Base-by-base conservation (phyloP, 2,329 filamentous ascomycete genomes). In the Exophiala spinifera region DNA sequence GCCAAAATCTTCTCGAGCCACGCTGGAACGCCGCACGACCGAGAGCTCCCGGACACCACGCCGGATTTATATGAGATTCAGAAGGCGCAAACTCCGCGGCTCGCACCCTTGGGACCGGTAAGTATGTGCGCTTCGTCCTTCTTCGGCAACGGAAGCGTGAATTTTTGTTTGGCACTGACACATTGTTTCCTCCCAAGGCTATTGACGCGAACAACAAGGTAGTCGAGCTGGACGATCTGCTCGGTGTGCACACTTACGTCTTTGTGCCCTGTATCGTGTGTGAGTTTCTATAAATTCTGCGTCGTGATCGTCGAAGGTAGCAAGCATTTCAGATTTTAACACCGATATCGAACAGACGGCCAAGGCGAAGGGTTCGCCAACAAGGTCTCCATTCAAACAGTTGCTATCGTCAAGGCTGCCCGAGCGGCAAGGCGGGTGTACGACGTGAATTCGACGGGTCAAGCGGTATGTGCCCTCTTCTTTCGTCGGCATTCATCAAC, bases 261-360 rank as follows among this genome's bases (percentile, higher is more conserved):
- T 80, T 81, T 61, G 67, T 66, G 0, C 79, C 78, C 1, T 80
- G 78, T 59, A 74, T 81, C 33, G 79, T 81, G 11, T 80, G 46
- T 49, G 34, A 49, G 46, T 40, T 40, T 49, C 28, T 34, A 11
- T 28, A n/a, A n/a, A n/a, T n/a, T n/a, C n/a, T n/a, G n/a, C n/a
- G n/a, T n/a, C n/a, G n/a, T n/a, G n/a, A n/a, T n/a, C n/a, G n/a
- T n/a, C n/a, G n/a, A n/a, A n/a, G n/a, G n/a, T n/a, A n/a, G n/a
- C n/a, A n/a, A n/a, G n/a, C n/a, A n/a, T n/a, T n/a, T n/a, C n/a
- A n/a, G n/a, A n/a, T n/a, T n/a, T n/a, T 31, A 31, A 31, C 28
- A 31, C 28, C 10, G 4, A 8, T 10, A 31, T 10, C 4, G 3
- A 10, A 31, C 28, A 57, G 55, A 78, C 57, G 78, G 78, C 5